A percentile compares a stretch with the other conserved stretches of the same genome.
Conservation (phyloP, 108 stramenopile genomes). For the Skeletonema tropicum region DNA sequence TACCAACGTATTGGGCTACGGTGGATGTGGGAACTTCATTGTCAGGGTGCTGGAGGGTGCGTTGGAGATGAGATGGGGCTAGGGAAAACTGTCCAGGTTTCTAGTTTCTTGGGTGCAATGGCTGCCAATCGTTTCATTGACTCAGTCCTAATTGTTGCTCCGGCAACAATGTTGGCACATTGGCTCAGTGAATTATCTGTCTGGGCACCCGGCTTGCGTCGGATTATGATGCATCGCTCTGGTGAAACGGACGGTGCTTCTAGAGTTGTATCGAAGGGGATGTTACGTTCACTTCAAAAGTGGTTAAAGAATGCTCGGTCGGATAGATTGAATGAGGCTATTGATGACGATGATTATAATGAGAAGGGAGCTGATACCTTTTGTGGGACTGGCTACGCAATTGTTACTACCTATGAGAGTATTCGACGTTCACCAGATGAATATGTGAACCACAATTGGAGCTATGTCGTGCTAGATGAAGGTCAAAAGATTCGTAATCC, state of each 20-base stretch:
- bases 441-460: constrained; percentile 86
- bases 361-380: constrained; percentile 61
- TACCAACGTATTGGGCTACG: constrained; percentile 85
- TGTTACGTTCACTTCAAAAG: constrained; percentile 52
- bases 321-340: constrained; percentile 74
- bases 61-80: constrained; percentile 63
- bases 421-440: constrained; percentile 71
- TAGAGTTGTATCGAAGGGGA: constrained; percentile 34
- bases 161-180: constrained; percentile 95
- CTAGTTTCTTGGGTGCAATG: constrained; percentile 89
- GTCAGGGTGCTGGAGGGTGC: constrained; percentile 93
- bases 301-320: constrained; percentile 67
- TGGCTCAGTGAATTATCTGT: constrained; percentile 90
- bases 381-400: constrained; percentile 78
- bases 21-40: constrained; percentile 96
- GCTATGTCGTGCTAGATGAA: constrained; percentile 95
- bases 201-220: constrained; percentile 93
- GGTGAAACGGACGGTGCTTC: constrained; percentile 66
- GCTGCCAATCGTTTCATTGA: constrained; percentile 71
- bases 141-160: constrained; percentile 81
- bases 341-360: constrained; percentile 71
- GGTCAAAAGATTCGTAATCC: constrained; percentile 99
- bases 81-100: constrained; percentile 97
- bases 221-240: constrained; percentile 79
- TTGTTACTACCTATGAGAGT: constrained; percentile 94